Conservation (phyloP, 2,329 filamentous ascomycete genomes). For the Magnaporthiopsis rhizophila region DNA sequence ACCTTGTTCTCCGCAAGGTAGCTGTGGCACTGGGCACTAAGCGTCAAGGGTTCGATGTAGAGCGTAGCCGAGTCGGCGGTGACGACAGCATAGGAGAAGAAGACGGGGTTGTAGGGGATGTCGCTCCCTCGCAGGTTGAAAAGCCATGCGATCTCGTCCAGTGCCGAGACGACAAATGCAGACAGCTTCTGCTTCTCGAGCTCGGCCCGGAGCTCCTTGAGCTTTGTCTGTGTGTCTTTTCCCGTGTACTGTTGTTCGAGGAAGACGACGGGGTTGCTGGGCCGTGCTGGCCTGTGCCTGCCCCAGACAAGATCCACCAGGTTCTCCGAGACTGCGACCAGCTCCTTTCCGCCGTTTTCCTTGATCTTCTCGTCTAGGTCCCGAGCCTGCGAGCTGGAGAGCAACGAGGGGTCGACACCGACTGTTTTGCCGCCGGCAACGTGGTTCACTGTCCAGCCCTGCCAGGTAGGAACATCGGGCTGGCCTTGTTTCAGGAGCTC, state of each 20-base stretch:
- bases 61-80: constrained; percentile 70
- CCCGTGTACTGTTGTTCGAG: constrained; percentile 69
- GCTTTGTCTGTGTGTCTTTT: constrained; percentile 74
- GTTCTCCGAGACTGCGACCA: constrained; percentile 72
- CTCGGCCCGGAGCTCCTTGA: constrained; percentile 81
- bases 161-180: constrained; percentile 85
- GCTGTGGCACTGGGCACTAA: constrained; percentile 57
- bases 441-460: constrained; percentile 89
- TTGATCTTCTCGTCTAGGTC: constrained; percentile 81
- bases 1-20: constrained; percentile 67
- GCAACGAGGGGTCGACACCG: constrained; percentile 81
- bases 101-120: constrained; percentile 96
- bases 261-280: constrained; percentile 67
- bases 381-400: constrained; percentile 55
- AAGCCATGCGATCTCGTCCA: constrained; percentile 97
- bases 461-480: constrained; percentile 92
- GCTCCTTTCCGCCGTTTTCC: constrained; percentile 71
- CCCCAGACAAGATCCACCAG: constrained; percentile 91
- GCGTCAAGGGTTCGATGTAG: constrained; percentile 75
- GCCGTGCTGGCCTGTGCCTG: constrained; percentile 60
- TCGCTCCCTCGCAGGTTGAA: constrained; percentile 94
- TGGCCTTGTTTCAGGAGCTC: constrained; percentile 83
- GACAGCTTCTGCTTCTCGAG: constrained; percentile 81
- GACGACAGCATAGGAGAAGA: constrained; percentile 91
- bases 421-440: constrained; percentile 80